These are phyloP conservation scores for Chaetothyriales sp. DNA, from an alignment of 2,329 filamentous ascomycete genomes.

Conservation along the genomic window DNA sequence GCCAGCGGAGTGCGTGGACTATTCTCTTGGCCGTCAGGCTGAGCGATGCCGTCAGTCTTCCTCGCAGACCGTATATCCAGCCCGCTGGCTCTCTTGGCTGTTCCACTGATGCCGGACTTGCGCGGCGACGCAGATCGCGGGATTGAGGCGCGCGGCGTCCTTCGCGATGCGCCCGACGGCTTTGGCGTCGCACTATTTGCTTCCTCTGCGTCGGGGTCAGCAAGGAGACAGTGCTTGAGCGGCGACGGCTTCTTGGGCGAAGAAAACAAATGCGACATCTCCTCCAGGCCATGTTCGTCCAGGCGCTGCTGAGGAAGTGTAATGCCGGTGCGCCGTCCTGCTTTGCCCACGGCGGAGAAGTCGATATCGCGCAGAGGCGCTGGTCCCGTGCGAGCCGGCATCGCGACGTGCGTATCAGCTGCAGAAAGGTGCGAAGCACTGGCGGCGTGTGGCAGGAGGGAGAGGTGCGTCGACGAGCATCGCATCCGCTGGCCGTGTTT, in stretches of 20 bases:
- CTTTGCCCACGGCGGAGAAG: constrained; percentile 35
- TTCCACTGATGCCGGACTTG: constrained; percentile 31
- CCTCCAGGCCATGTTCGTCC: constrained; percentile 87
- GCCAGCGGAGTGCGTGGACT: constrained; percentile 14
- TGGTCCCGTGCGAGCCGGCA: not conserved
- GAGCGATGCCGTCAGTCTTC: constrained; percentile 7
- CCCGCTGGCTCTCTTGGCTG: constrained; percentile 18
- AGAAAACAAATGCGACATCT: constrained; percentile 75
- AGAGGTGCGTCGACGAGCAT: too few species aligned
- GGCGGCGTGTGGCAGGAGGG: too few species aligned
- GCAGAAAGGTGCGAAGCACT: not conserved
- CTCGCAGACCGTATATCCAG: constrained; percentile 11
- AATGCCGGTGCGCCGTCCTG: constrained; percentile 68
- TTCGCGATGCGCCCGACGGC: constrained; percentile 11
- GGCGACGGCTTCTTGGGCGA: constrained; percentile 58
- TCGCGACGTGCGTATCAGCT: not conserved
- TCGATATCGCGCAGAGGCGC: constrained; percentile 22
- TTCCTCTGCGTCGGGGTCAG: constrained; percentile 21
- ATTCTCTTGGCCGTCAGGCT: constrained; percentile 14
- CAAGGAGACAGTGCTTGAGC: constrained; percentile 13
- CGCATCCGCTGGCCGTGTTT: not conserved
- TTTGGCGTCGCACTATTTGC: constrained; percentile 25
- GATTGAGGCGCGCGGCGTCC: constrained; percentile 24
- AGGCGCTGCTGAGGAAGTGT: constrained; percentile 66
- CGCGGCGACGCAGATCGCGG: constrained; percentile 33